Percentiles rank a stretch among this genome's conserved stretches.
Conservation (phyloP, 2,329 filamentous ascomycete species). For the Colletotrichum costaricense region DNA sequence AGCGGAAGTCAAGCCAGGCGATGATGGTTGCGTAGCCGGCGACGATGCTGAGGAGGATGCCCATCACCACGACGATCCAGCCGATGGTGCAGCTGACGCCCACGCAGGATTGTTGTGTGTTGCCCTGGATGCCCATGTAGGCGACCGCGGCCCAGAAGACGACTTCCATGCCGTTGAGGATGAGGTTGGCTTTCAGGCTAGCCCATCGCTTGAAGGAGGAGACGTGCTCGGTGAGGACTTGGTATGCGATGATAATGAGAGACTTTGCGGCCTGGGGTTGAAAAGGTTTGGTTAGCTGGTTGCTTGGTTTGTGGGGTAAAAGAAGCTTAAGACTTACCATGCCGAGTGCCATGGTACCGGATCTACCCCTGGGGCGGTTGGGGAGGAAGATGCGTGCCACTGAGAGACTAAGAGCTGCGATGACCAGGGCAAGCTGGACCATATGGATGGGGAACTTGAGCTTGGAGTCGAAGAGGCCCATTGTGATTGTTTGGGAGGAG, state of each 20-base stretch:
- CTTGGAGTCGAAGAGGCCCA: conserved; percentile 8
- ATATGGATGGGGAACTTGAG: conserved; percentile 32
- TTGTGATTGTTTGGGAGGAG: not conserved
- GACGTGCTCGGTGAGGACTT: conserved; percentile 51
- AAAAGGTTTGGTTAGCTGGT: not conserved
- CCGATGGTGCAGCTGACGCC: conserved; percentile 30
- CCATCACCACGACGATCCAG: conserved; percentile 25
- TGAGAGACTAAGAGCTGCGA: conserved; percentile 18
- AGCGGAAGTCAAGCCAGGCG: conserved; percentile 26
- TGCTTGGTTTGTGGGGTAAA: not conserved
- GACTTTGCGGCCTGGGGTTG: conserved; percentile 47
- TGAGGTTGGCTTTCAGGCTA: conserved; percentile 52
- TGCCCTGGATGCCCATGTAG: conserved; percentile 36
- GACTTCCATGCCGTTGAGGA: conserved; percentile 53
- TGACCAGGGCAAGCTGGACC: conserved; percentile 23
- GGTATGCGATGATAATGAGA: conserved; percentile 52
- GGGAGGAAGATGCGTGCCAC: conserved; percentile 28
- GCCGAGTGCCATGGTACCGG: conserved; percentile 27
- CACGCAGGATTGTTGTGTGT: conserved; percentile 16
- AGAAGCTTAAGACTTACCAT: conserved; percentile 17
- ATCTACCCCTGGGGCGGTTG: conserved; percentile 10
- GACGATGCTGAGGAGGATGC: conserved; percentile 23
- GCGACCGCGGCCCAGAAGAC: conserved; percentile 52
- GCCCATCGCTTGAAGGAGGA: conserved; percentile 47
- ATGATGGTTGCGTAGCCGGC: conserved; percentile 25